phyloP scores from a whole-genome alignment of 1,284 basidiomycete species.

The Boletus sp. region DNA sequence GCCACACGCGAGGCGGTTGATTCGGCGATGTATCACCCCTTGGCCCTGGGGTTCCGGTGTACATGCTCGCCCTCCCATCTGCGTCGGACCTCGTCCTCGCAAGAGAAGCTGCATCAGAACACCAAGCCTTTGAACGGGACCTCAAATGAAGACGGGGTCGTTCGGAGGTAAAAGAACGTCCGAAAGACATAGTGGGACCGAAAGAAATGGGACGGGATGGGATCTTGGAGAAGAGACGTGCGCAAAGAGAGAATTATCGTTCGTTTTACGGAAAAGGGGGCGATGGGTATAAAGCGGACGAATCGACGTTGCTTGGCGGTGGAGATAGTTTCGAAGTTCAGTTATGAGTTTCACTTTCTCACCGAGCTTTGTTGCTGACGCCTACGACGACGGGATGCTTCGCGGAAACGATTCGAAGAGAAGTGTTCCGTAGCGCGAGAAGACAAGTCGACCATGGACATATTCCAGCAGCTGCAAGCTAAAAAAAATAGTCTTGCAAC shows the following conservation, averaged over 20 bases:
- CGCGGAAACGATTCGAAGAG: constrained; percentile 54
- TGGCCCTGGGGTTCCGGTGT: constrained; percentile 30
- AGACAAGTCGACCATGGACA: constrained; percentile 79
- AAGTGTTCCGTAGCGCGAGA: constrained; percentile 51
- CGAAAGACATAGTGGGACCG: constrained; percentile 74
- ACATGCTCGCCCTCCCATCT: constrained; percentile 51
- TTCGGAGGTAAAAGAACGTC: constrained; percentile 60
- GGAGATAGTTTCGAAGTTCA: not conserved
- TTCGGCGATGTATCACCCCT: constrained; percentile 51
- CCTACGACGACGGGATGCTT: constrained; percentile 54
- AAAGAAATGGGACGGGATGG: constrained; percentile 69
- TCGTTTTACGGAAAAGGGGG: not conserved
- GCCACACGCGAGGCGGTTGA: constrained; percentile 59
- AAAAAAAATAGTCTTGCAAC: constrained; percentile 51
- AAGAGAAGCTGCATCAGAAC: constrained; percentile 55
- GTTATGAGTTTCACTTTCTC: not conserved
- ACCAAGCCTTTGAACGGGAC: constrained; percentile 47
- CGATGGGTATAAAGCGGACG: not conserved
- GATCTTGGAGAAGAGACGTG: constrained; percentile 74
- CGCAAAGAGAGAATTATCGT: constrained; percentile 47
- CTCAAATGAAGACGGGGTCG: constrained; percentile 63
- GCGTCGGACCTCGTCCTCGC: constrained; percentile 62
- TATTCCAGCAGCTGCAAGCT: constrained; percentile 79
- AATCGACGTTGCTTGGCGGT: not conserved
- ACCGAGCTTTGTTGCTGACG: constrained; percentile 2